A percentile compares a stretch with the other conserved stretches of the same genome.
Conservation (phyloP, 2,329 filamentous ascomycete genomes). For the Furcasterigmium furcatum region DNA sequence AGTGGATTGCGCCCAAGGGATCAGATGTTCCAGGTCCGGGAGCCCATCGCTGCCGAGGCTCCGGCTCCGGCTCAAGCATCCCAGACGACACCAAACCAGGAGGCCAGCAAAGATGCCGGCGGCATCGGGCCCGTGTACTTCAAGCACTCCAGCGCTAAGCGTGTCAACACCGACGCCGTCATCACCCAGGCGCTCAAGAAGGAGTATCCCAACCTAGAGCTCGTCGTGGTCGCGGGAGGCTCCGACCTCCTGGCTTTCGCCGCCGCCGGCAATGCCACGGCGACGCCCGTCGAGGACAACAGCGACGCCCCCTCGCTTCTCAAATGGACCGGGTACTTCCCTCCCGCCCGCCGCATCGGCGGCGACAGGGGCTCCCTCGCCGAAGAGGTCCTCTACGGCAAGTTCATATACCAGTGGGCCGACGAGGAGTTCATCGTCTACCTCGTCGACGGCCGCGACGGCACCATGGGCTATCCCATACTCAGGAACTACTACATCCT, state of each 20-base stretch:
- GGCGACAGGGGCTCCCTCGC: conserved; percentile 30
- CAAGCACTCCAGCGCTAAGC: conserved; percentile 33
- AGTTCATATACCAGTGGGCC: conserved; percentile 40
- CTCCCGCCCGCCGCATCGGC: conserved; percentile 36
- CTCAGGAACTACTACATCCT: conserved; percentile 36
- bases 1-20: background rate
- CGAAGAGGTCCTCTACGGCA: conserved; percentile 30
- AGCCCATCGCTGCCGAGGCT: background rate
- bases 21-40: no score
- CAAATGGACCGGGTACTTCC: conserved; percentile 32
- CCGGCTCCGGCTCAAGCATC: background rate
- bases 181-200: conserved; percentile 34
- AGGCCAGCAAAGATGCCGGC: conserved; percentile 13
- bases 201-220: conserved; percentile 38
- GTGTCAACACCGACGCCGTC: conserved; percentile 39
- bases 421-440: conserved; percentile 40
- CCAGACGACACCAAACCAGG: background rate
- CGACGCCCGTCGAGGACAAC: conserved; percentile 22
- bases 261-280: conserved; percentile 30
- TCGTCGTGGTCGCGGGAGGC: conserved; percentile 30
- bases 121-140: conserved; percentile 24
- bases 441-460: conserved; percentile 37
- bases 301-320: conserved; percentile 29
- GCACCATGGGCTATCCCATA: conserved; percentile 21
- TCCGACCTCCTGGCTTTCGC: conserved; percentile 39